Conservation (phyloP, 306 rosid species). For the peach (Prunus persica) region DNA sequence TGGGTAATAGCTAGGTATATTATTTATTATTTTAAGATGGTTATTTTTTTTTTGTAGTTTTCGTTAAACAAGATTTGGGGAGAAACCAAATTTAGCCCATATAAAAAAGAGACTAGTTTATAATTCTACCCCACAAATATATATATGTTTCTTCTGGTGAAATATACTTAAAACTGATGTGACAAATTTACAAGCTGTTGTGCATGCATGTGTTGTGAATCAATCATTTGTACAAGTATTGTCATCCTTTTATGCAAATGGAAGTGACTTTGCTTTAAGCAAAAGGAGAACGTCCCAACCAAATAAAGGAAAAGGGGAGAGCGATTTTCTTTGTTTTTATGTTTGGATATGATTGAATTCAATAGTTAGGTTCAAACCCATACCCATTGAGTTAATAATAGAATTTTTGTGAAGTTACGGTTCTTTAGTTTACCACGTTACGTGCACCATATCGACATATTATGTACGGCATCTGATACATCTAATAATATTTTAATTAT, state of each 20-base stretch:
- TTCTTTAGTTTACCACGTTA: too few relatives aligned
- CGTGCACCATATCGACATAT: too few relatives aligned
- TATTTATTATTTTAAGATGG: background rate
- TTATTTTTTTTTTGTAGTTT: too few relatives aligned
- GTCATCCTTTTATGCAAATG: background rate
- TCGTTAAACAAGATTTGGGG: too few relatives aligned
- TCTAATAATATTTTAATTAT: too few relatives aligned
- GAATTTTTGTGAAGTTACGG: background rate
- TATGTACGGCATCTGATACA: too few relatives aligned
- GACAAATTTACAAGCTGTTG: background rate
- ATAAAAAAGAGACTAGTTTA: too few relatives aligned
- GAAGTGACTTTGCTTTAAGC: background rate
- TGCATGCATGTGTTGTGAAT: background rate
- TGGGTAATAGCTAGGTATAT: background rate
- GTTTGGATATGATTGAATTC: background rate
- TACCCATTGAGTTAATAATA: background rate
- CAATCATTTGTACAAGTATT: background rate
- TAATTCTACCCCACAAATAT: too few relatives aligned
- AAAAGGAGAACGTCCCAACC: slow-evolving; percentile 5
- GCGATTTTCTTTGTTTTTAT: background rate
- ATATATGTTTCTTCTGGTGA: background rate
- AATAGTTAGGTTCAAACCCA: background rate
- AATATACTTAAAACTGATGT: background rate
- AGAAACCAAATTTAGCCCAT: too few relatives aligned
- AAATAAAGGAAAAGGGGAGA: slow-evolving; percentile 2